phyloP scores from a whole-genome alignment of 108 stramenopile genomes.

The Stephanodiscus minutulus region DNA sequence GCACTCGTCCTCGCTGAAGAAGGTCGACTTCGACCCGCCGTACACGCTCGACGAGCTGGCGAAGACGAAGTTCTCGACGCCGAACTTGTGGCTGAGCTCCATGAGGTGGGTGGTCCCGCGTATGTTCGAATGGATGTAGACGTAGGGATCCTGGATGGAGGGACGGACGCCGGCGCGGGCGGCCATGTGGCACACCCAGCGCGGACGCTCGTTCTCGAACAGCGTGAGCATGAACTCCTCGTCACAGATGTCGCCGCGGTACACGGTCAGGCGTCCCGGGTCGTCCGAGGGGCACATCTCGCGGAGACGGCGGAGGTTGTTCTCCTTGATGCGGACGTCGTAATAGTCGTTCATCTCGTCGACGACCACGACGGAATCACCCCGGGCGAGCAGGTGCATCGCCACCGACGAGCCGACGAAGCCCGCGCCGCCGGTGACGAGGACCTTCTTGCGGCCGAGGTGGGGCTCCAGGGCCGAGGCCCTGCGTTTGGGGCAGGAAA shows the following conservation, averaged over 20 bases:
- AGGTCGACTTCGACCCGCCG: conserved; percentile 89
- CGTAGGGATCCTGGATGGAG: conserved; percentile 95
- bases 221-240: conserved; percentile 77
- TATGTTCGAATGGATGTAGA: conserved; percentile 98
- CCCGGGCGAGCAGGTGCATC: conserved; percentile 79
- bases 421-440: conserved; percentile 98
- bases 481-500: background rate
- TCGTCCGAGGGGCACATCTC: conserved; percentile 45
- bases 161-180: conserved; percentile 93
- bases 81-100: conserved; percentile 82
- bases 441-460: conserved; percentile 84
- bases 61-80: conserved; percentile 95
- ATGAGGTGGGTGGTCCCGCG: conserved; percentile 95
- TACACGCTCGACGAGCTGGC: conserved; percentile 95
- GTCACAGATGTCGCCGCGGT: conserved; percentile 94
- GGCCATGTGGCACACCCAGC: conserved; percentile 97
- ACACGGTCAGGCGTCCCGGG: conserved; percentile 53
- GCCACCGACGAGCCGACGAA: conserved; percentile 94
- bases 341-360: conserved; percentile 99
- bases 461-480: conserved; percentile 58
- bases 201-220: conserved; percentile 75
- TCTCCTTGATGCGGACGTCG: conserved; percentile 88
- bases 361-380: conserved; percentile 94
- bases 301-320: conserved; percentile 74
- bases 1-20: conserved; percentile 92